Base-by-base conservation (phyloP, 257 asterid genomes). In the Jasminum sambac region DNA sequence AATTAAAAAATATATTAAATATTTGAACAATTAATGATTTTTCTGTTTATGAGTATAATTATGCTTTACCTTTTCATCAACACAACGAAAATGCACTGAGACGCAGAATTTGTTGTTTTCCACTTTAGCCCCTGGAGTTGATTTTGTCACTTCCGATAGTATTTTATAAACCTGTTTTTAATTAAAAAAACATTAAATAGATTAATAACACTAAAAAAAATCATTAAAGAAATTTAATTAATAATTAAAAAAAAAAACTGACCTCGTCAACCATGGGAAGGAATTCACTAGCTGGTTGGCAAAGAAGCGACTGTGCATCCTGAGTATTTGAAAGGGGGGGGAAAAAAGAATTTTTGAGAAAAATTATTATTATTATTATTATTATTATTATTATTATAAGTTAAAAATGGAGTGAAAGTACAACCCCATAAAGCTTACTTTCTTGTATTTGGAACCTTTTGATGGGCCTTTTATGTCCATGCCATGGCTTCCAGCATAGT, bases 401-500 rank as follows among this genome's bases (percentile, higher is more conserved):
- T 46, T 43, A 70, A 34, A 41, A 26, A 66, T 26, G 16, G 16
- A 36, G 2, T 34, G 72, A 58, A 59, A 50, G 59, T 50, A 50
- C 59, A 11, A n/a, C 16, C 37, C 30, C 24, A 72, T 40, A 67
- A 34, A 50, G 44, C 89, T 78, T 57, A 87, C 98, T 83, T 86
- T 87, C 66, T 67, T 83, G 79, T 79, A 82, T 78, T 86, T 86
- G 81, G 87, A 85, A 74, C 90, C 93, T 81, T 87, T 92, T 26
- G 96, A 90, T 75, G 98, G 98, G 73, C 96, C 98, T 82, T 89
- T 90, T 68, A 93, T 93, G 90, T 93, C 98, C 98, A 93, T 93
- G 23, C 98, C 98, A 82, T 93, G 98, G 85, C 98, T 93, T 66
- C 98, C 98, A 67, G 98, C 98, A 72, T 93, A 93, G 83, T 90